These are phyloP conservation scores for Aspergillus homomorphus DNA, from an alignment of 495 filamentous ascomycete genomes.

Conservation along the genomic window DNA sequence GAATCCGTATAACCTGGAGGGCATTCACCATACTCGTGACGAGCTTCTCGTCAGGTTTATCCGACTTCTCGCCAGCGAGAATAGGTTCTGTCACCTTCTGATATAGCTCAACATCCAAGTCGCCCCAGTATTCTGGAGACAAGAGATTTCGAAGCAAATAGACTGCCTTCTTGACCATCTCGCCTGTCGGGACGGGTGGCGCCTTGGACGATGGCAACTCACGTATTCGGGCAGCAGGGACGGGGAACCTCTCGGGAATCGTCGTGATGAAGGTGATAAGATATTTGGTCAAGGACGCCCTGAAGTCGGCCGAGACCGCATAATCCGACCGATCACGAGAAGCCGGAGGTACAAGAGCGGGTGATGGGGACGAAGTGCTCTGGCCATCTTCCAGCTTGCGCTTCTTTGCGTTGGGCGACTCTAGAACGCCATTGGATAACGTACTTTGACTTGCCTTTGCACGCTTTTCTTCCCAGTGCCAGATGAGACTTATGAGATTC, in stretches of 20 bases:
- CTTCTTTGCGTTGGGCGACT: constrained; percentile 73
- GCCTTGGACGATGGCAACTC: constrained; percentile 46
- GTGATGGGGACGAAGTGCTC: constrained; percentile 37
- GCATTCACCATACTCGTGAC: constrained; percentile 86
- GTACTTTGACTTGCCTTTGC: constrained; percentile 51
- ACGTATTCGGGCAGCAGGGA: constrained; percentile 64
- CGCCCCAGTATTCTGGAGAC: constrained; percentile 85
- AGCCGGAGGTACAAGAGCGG: constrained; percentile 47
- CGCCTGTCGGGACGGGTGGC: constrained; percentile 54
- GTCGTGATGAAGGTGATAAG: constrained; percentile 90
- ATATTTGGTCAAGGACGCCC: constrained; percentile 83
- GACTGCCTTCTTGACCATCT: constrained; percentile 82
- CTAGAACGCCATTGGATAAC: constrained; percentile 48
- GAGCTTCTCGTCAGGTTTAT: constrained; percentile 63
- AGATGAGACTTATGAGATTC: constrained; percentile 83
- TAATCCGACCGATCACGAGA: constrained; percentile 62
- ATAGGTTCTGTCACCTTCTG: constrained; percentile 84
- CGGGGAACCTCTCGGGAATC: constrained; percentile 76
- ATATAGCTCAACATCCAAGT: constrained; percentile 87
- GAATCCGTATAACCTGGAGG: constrained; percentile 81
- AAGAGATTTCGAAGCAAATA: constrained; percentile 81
- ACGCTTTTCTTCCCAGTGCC: constrained; percentile 86
- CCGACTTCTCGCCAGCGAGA: constrained; percentile 65
- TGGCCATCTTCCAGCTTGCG: constrained; percentile 64
- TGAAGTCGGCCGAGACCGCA: constrained; percentile 59